These are phyloP conservation scores for Diplogelasinospora grovesii DNA, from an alignment of 495 filamentous ascomycete species.

Conservation along the genomic window DNA sequence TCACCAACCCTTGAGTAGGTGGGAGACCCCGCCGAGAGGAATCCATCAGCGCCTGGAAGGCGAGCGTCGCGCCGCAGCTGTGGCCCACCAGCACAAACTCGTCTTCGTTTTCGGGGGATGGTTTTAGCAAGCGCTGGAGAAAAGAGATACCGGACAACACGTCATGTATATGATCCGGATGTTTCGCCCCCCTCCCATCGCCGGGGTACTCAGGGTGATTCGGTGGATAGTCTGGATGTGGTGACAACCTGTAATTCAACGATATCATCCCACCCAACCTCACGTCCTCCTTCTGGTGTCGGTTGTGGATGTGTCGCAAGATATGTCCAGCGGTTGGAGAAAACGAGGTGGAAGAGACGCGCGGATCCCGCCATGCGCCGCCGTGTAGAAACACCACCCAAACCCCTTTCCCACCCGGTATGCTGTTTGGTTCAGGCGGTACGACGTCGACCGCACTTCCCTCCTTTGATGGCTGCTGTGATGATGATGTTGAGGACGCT, in stretches of 20 bases:
- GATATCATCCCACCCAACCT: too few relatives aligned
- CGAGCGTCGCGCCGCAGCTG: conserved; percentile 67
- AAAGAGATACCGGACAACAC: conserved; percentile 55
- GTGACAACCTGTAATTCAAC: conserved; percentile 75
- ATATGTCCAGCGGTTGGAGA: conserved; percentile 9
- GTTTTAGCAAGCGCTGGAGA: conserved; percentile 52
- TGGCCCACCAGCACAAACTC: conserved; percentile 72
- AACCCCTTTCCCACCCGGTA: too few relatives aligned
- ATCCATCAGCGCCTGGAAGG: conserved; percentile 59
- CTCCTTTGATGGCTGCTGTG: too few relatives aligned
- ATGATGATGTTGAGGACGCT: not conserved
- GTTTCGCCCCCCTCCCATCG: conserved; percentile 42
- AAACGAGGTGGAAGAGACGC: conserved; percentile 42
- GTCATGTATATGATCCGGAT: conserved; percentile 72
- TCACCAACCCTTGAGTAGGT: not conserved
- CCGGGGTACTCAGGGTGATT: too few relatives aligned
- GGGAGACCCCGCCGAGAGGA: conserved; percentile 16
- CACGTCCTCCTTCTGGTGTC: not conserved
- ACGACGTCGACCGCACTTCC: too few relatives aligned
- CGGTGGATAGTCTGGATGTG: conserved; percentile 57
- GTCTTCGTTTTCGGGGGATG: too few relatives aligned
- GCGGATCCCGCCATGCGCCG: conserved; percentile 82
- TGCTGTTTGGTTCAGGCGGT: too few relatives aligned
- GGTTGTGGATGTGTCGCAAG: conserved; percentile 2
- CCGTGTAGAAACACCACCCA: conserved; percentile 70